Evolutionary conservation across 2,329 filamentous ascomycete species (phyloP).

Genomic region (Rutstroemia sp.): DNA sequence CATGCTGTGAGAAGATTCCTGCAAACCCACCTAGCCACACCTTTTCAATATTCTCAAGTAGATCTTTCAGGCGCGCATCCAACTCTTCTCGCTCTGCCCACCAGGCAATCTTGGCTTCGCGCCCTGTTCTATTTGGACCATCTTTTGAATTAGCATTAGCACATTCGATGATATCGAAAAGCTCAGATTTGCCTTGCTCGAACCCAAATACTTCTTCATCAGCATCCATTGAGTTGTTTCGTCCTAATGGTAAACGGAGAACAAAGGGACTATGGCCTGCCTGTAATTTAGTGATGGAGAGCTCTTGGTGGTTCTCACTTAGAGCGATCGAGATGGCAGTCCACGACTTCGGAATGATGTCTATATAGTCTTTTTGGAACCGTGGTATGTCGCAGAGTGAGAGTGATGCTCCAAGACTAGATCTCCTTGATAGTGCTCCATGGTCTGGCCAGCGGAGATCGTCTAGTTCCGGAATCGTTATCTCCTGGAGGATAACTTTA

Average conservation of each 20-base stretch:
- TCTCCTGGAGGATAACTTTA: conserved; percentile 38
- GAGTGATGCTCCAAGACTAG: conserved; percentile 38
- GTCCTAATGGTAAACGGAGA: conserved; percentile 74
- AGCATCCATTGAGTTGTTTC: conserved; percentile 72
- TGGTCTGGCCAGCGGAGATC: conserved; percentile 34
- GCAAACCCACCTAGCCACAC: conserved; percentile 94
- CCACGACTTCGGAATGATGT: conserved; percentile 79
- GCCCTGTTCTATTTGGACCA: conserved; percentile 61
- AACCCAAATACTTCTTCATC: conserved; percentile 81
- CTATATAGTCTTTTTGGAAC: conserved; percentile 76
- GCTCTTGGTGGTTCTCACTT: conserved; percentile 73
- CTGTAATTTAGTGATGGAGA: conserved; percentile 83
- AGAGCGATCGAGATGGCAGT: conserved; percentile 78
- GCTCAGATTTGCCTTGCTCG: conserved; percentile 67
- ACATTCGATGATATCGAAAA: conserved; percentile 72
- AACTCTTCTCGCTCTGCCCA: conserved; percentile 80
- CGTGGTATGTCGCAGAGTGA: conserved; percentile 42
- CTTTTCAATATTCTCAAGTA: conserved; percentile 80
- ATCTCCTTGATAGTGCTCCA: conserved; percentile 31
- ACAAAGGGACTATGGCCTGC: conserved; percentile 73
- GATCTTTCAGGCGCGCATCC: conserved; percentile 66
- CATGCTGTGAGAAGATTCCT: conserved; percentile 79
- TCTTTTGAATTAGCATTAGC: conserved; percentile 81
- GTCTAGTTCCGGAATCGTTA: conserved; percentile 20
- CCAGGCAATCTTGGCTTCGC: conserved; percentile 75